Evolutionary conservation across 1,284 basidiomycete species (phyloP), one percentile per base, ranked within the genome.

Genomic region (Cerioporus squamosus): DNA sequence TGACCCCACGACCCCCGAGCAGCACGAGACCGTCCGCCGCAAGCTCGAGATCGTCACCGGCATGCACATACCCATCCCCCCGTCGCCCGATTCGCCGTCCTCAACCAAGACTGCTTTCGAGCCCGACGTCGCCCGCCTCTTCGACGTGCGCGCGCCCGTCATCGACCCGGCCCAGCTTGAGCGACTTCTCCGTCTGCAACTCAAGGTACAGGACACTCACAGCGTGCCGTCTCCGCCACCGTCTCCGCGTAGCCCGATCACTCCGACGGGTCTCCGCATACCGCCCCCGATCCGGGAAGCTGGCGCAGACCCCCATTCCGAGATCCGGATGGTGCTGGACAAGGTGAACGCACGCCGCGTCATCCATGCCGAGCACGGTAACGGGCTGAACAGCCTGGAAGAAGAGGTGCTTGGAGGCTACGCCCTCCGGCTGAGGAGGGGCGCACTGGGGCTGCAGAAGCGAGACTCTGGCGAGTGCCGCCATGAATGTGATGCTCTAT

Each of bases 311-410:
- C 44, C 24, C 24, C 49, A 72, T 52, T 38, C 57, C 20, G 74
- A 75, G 65, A 67, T 75, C 57, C 67, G 65, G 54, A 71, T 73
- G 64, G 70, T 77, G 59, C 67, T 77, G 24, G 69, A 73, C 45
- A 75, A 75, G 63, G 72, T 78, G 55, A 77, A 77, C 56, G 75
- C 75, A 47, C 70, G 77, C 15, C 63, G 74, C 51, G 70, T 77
- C 54, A 76, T 78, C 42, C 74, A 76, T 52, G 61, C 70, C 24
- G 76, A 78, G 58, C 73, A 77, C 59, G 70, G 70, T 22, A 61
- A 66, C 51, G 76, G 72, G 43, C 58, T 74, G 47, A 71, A 75
- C 55, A 73, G 68, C 58, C 66, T 78, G 17, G 74, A 75, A 63
- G 70, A 74, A 66, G 77, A 78, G 63, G 68, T 65, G n/a, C 59